Base-by-base conservation (phyloP, 495 filamentous ascomycete genomes). In the Entonaema liquescens region DNA sequence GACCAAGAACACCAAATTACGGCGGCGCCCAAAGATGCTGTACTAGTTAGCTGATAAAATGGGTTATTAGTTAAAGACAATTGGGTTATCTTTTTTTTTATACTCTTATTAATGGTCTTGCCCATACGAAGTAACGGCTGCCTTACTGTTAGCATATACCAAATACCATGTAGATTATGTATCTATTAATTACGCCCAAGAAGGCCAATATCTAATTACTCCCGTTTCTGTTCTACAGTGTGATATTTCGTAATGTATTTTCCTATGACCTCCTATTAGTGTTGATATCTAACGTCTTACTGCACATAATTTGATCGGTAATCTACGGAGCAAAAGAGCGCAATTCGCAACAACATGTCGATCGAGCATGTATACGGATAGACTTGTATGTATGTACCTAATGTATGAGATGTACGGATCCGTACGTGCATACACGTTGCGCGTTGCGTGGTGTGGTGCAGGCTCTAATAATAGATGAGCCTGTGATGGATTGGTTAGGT, bases 1-100 rank as follows among this genome's bases (percentile, higher is more conserved):
- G 11, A 55, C 44, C 8, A 68, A 67, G 58, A 64, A 61, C 38
- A 72, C 70, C 49, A 63, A 61, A 53, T 62, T 72, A 61, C 38
- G 70, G 42, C 70, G 70, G 56, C 70, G 59, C 65, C 75, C 75
- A 17, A 72, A 72, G 59, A 67, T 77, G 75, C 60, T 68, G 60
- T 72, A 68, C 50, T 72, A 65, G 59, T 65, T 52, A 57, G 25
- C 40, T 44, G 70, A 68, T 55, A 65, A 72, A 23, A 62, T 42
- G 33, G 66, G 58, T 73, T 66, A 62, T 62, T 73, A 33, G 62
- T 70, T 62, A 21, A 6, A 36, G 12, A 62, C 42, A 23, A 61
- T 12, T 54, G 62, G 71, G 62, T 33, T 33, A 2, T 33, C 5
- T 33, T 33, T 33, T 33, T 33, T 33, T 33, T 33, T 7, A 1